phyloP scores from a whole-genome alignment of 2,329 filamentous ascomycete species.

The Colletotrichum liriopes region DNA sequence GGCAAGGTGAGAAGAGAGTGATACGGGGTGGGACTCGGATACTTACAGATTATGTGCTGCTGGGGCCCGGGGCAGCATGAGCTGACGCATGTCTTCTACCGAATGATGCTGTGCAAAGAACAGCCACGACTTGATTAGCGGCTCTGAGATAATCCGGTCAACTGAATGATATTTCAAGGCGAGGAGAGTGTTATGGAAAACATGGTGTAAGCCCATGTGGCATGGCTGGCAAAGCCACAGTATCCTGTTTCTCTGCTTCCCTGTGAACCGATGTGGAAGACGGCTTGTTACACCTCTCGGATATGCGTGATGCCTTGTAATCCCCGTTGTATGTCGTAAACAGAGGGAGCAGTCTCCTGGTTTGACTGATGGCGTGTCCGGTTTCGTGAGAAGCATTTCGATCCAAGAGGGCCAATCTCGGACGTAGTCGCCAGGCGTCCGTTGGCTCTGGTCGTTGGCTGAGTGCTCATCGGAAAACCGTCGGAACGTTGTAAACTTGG shows the following conservation, averaged over 20 bases:
- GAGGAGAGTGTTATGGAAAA: neutral
- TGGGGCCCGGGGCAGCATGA: neutral
- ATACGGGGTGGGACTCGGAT: too few relatives aligned
- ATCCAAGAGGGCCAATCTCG: neutral
- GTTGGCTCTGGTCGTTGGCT: neutral
- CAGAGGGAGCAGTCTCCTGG: constrained; percentile 4
- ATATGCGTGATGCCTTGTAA: neutral
- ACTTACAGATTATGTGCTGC: neutral
- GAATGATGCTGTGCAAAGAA: neutral
- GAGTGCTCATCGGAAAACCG: neutral
- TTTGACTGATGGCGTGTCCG: neutral
- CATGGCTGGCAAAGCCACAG: neutral
- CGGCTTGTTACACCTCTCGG: neutral
- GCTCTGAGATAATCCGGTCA: neutral
- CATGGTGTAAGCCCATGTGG: neutral
- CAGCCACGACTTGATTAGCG: neutral
- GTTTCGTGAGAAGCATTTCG: neutral
- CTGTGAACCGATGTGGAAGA: neutral
- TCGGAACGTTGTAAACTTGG: neutral
- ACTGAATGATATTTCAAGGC: neutral
- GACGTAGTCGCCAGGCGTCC: neutral
- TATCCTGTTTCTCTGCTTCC: neutral
- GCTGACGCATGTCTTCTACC: neutral
- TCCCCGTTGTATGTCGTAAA: neutral
- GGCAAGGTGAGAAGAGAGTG: neutral